Base-by-base conservation (phyloP, 768 basidiomycete genomes). In the Hydnum rufescens region DNA sequence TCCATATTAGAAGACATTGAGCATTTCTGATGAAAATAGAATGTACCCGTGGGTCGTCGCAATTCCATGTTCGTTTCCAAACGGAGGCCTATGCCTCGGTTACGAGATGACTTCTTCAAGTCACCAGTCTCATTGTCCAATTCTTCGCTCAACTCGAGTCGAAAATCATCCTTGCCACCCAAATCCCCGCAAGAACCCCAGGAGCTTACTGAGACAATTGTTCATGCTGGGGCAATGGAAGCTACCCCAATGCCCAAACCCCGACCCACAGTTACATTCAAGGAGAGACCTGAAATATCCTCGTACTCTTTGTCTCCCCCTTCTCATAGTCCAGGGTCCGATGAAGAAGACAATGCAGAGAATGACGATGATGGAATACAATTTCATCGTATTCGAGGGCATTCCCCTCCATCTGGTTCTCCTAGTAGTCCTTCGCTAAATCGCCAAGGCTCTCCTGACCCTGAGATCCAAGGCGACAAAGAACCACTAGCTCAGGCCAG, bases 131-230 rank as follows among this genome's bases (percentile, higher is more conserved):
- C 22, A 18, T 26, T 42, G 51, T 42, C 39, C 13, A 52, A 28
- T 32, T 25, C 2, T 23, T 61, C 68, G 71, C 31, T 63, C 70
- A n/a, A 69, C 68, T 48, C 76, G 76, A n/a, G n/a, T n/a, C n/a
- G n/a, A n/a, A n/a, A n/a, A n/a, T n/a, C n/a, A n/a, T n/a, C n/a
- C n/a, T n/a, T n/a, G n/a, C n/a, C n/a, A n/a, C n/a, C 4, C 77
- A 68, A 3, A 57, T 67, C 26, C 67, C 68, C 39, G 65, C 67
- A 8, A 63, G 26, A 5, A 63, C 36, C 22, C 22, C 36, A 39
- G 36, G n/a, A n/a, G n/a, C n/a, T 22, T 39, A 39, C 36, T 22
- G 13, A 13, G 22, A 67, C 25, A 19, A 49, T 25, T 39, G 55
- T 18, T 49, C 4, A 48, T 28, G 32, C 28, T 32, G 28, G 25